These are phyloP conservation scores for Gamsiella multidivaricata DNA, from an alignment of 192 early-diverging fungal species.

Conservation along the genomic window DNA sequence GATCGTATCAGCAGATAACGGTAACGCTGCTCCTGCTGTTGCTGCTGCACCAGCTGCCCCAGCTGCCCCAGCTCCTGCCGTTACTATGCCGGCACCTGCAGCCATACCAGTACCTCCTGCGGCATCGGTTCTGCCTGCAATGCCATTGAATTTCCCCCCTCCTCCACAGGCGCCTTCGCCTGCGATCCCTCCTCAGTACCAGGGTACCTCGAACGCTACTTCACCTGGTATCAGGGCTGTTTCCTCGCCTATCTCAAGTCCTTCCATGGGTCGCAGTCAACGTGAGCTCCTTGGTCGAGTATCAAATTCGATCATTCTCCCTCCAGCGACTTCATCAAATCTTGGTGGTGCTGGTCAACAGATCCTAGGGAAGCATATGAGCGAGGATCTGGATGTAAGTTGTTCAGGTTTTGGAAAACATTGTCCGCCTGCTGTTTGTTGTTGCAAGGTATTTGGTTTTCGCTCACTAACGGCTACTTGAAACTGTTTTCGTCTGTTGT, in stretches of 20 bases:
- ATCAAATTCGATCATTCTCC: conserved; percentile 33
- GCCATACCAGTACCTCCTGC: not conserved
- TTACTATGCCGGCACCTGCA: conserved; percentile 1
- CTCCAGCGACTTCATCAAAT: conserved; percentile 26
- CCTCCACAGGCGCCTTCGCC: conserved; percentile 24
- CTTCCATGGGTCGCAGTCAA: conserved; percentile 19
- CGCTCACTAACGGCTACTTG: not conserved
- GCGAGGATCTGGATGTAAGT: conserved; percentile 43
- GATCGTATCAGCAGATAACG: conserved; percentile 15
- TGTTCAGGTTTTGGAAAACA: no score
- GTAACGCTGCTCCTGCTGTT: conserved; percentile 8
- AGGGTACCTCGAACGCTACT: not conserved
- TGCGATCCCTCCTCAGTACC: conserved; percentile 10
- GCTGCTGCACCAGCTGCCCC: not conserved
- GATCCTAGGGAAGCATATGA: conserved; percentile 35
- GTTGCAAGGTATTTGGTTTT: not conserved
- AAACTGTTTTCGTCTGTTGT: not conserved
- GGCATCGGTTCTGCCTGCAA: not conserved
- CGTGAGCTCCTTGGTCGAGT: conserved; percentile 30
- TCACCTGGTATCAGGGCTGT: conserved; percentile 22
- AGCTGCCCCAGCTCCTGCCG: conserved; percentile 39
- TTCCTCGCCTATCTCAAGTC: conserved; percentile 34
- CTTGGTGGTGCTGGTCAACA: conserved; percentile 25
- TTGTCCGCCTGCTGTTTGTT: not conserved
- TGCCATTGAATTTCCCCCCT: conserved; percentile 11